These are phyloP conservation scores for Acer yangbiense DNA, from an alignment of 345 rosid species.

Conservation along the genomic window DNA sequence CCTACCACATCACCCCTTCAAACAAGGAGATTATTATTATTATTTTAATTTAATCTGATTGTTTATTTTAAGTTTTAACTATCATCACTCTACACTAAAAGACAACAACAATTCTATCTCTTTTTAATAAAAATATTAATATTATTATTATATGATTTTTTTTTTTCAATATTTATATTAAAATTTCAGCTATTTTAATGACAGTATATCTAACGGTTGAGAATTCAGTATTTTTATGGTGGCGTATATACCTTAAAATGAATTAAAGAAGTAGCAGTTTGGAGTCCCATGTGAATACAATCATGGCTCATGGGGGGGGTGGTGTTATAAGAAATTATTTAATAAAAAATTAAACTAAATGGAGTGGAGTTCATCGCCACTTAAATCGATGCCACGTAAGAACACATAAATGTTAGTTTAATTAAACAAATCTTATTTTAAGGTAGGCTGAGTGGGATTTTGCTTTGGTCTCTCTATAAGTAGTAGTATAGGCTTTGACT, in stretches of 20 bases:
- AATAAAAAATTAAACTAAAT: slow-evolving; percentile 11
- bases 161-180: too few relatives aligned
- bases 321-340: neutral
- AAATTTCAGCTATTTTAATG: too few relatives aligned
- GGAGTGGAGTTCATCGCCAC: slow-evolving; percentile 10
- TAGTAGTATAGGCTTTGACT: slow-evolving; percentile 19
- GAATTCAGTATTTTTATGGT: too few relatives aligned
- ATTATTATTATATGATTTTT: slow-evolving; percentile 16
- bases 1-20: slow-evolving; percentile 36
- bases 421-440: neutral
- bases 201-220: too few relatives aligned
- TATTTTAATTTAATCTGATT: neutral
- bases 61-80: neutral
- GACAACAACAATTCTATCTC: slow-evolving; percentile 1
- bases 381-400: slow-evolving; percentile 19
- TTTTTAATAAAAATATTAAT: neutral
- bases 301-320: slow-evolving; percentile 18
- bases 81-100: slow-evolving; percentile 9
- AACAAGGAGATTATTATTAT: slow-evolving; percentile 11
- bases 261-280: slow-evolving; percentile 23
- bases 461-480: slow-evolving; percentile 37
- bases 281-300: slow-evolving; percentile 58
- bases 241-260: too few relatives aligned
- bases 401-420: neutral
- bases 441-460: slow-evolving; percentile 36